Evolutionary conservation across 1,284 basidiomycete species (phyloP), one percentile per base, ranked within the genome.

Genomic region (Tausonia pullulans): DNA sequence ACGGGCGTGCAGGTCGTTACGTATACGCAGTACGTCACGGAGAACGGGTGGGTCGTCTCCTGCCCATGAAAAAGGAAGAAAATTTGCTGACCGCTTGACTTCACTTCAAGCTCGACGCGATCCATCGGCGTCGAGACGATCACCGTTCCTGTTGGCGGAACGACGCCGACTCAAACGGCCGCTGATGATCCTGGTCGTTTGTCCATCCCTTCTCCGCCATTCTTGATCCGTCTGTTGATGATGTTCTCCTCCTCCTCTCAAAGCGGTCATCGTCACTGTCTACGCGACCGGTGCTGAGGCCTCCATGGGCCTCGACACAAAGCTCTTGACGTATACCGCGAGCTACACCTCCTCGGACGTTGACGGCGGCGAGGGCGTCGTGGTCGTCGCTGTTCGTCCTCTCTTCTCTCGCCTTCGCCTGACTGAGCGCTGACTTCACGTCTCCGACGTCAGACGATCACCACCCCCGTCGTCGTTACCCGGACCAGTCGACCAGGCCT

Each of bases 1-100:
- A 60, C 59, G 5, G 59, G 59, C 13, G 50, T 60, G 11, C n/a
- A 60, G 14, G 59, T 60, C 50, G 50, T 60, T 14, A 52, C 59
- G 8, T 41, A 41, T 50, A 60, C 59, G 13, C 49, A 52, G 40
- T 60, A 60, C 59, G 14, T 5, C 49, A 60, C 59, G 5, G 51
- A 48, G 9, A 46, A 53, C 49, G 59, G 59, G 48, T 50, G 10
- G 48, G n/a, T 50, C 48, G n/a, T 9, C 2, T 50, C n/a, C 10
- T 50, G 9, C n/a, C n/a, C 48, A n/a, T 10, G 10, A n/a, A 50
- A 50, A 9, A 10, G n/a, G 48, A 50, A 9, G 9, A 50, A 50
- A 9, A n/a, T 50, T n/a, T 10, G 9, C 48, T n/a, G n/a, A n/a
- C 9, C 9, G 48, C 9, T 49, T 49, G n/a, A 49, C n/a, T 49